Evolutionary conservation across 208 protist genomes (phyloP).

Genomic region (Acanthamoeba culbertsoni): DNA sequence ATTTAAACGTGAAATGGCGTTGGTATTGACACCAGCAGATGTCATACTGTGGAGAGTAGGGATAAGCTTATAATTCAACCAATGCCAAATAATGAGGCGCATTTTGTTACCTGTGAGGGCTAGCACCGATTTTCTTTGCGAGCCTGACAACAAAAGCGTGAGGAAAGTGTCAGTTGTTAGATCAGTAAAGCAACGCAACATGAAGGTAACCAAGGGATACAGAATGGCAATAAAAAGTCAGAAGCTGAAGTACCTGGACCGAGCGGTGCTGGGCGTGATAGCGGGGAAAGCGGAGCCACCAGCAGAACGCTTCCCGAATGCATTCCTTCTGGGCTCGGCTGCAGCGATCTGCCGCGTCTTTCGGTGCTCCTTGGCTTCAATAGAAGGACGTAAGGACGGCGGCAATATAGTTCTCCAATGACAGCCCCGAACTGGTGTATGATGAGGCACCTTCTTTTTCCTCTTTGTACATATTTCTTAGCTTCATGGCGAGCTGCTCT

Average conservation of each 20-base stretch:
- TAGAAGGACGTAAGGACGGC: background rate
- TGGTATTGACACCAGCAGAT: too few relatives aligned
- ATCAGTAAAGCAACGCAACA: background rate
- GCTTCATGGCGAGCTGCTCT: background rate
- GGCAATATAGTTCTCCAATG: background rate
- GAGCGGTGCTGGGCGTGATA: background rate
- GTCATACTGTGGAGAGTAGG: too few relatives aligned
- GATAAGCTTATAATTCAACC: background rate
- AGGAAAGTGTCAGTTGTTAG: background rate
- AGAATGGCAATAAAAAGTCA: too few relatives aligned
- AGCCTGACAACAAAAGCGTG: background rate
- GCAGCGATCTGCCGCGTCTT: background rate
- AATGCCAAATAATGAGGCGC: background rate
- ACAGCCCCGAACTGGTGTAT: background rate
- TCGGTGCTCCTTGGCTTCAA: background rate
- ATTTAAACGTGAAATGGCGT: too few relatives aligned
- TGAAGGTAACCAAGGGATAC: too few relatives aligned
- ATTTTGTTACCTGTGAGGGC: background rate
- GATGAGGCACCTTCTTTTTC: background rate
- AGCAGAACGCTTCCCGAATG: background rate
- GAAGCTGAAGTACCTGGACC: background rate
- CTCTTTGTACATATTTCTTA: background rate
- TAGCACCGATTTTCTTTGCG: conserved; percentile 14
- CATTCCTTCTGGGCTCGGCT: background rate
- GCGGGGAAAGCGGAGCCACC: background rate